Evolutionary conservation across 2,329 filamentous ascomycete species (phyloP), one percentile per base, ranked within the genome.

Genomic region (Aspergillus ruber): DNA sequence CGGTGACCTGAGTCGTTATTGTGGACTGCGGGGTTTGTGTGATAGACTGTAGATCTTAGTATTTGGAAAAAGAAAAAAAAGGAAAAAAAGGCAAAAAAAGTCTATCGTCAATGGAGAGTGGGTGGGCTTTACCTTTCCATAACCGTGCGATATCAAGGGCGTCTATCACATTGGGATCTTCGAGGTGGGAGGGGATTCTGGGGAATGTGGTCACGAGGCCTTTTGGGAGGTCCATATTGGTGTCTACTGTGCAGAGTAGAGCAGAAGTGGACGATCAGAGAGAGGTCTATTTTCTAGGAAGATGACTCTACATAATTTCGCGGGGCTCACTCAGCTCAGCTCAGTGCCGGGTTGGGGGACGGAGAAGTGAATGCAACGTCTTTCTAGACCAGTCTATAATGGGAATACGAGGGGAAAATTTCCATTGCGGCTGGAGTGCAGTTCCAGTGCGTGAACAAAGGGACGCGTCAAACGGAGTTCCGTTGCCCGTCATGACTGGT

Each of bases 41-140:
- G 68, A 56, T 74, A 77, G 35, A 73, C 75, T 77, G 36, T 5
- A 18, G 17, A 7, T 36, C n/a, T 18, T 36, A 18, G 33, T 36
- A 17, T 29, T 10, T 36, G 27, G 43, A 50, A 49, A 47, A 46
- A 50, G 47, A 48, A 38, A 25, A 43, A 27, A 43, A 45, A 43
- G 53, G 52, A 50, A 44, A 48, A 44, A 48, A 42, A 46, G 27
- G 48, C 41, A 43, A 41, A 42, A 46, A 40, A 41, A 50, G 13
- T 36, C 17, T 38, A 8, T 25, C 7, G 18, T 32, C 20, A 9
- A 17, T 42, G 15, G 9, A 15, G 23, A 43, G 41, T 27, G 18
- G 20, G 15, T 12, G 47, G 36, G 10, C 6, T 12, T 18, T 65
- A 77, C 75, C 74, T 69, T 68, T 73, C 75, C 75, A 78, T 50